phyloP scores from a whole-genome alignment of 768 basidiomycete species.

The Serendipita sp. region DNA sequence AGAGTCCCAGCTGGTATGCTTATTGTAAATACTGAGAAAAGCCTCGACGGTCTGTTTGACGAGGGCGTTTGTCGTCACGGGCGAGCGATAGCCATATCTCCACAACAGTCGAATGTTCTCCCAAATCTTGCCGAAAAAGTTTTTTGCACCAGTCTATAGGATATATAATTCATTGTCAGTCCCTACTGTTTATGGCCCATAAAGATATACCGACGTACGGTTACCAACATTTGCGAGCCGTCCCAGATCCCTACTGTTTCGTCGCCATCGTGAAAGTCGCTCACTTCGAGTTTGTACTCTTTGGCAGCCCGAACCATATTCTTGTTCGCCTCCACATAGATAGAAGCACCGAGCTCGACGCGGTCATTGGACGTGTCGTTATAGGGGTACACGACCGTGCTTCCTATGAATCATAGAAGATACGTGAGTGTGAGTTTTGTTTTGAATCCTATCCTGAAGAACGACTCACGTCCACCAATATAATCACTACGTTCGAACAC shows the following conservation, averaged over 20 bases:
- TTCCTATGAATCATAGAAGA: slow-evolving; percentile 31
- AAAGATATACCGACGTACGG: slow-evolving; percentile 25
- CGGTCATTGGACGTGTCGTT: slow-evolving; percentile 36
- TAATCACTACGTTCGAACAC: slow-evolving; percentile 64
- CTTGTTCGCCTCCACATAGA: slow-evolving; percentile 44
- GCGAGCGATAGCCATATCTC: slow-evolving; percentile 57
- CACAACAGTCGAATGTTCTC: slow-evolving; percentile 55
- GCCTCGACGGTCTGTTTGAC: slow-evolving; percentile 37
- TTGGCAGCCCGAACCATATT: slow-evolving; percentile 57
- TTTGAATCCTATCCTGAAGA: neutral
- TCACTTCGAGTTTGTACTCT: slow-evolving; percentile 56
- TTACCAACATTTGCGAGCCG: slow-evolving; percentile 50
- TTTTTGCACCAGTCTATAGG: slow-evolving; percentile 22
- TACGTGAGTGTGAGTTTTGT: neutral
- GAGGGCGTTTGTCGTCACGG: slow-evolving; percentile 35
- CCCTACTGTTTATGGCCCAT: neutral
- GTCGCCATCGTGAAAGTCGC: slow-evolving; percentile 29
- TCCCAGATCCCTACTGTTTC: slow-evolving; percentile 66
- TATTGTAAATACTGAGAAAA: slow-evolving; percentile 40
- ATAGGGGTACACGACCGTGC: slow-evolving; percentile 62
- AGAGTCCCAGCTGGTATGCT: slow-evolving; percentile 41
- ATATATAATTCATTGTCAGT: slow-evolving; percentile 5
- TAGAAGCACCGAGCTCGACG: slow-evolving; percentile 74
- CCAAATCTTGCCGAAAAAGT: slow-evolving; percentile 34
- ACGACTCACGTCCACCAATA: slow-evolving; percentile 67